These are phyloP conservation scores for Gentiana macrophylla DNA, from an alignment of 257 asterid species.

Conservation along the genomic window DNA sequence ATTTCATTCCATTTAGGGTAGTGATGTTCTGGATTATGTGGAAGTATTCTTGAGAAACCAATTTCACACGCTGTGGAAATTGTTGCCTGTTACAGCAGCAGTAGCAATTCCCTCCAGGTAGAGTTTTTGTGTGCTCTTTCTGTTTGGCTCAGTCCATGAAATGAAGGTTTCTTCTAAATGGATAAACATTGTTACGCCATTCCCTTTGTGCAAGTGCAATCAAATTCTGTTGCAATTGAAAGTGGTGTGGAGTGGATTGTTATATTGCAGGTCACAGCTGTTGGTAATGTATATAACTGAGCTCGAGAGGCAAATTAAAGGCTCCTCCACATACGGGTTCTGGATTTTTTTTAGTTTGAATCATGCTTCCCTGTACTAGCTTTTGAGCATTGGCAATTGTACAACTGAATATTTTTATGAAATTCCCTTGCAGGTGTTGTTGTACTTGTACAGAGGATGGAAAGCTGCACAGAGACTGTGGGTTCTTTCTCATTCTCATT, in stretches of 20 bases:
- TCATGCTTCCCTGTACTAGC: constrained; percentile 3
- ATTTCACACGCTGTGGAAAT: constrained; percentile 39
- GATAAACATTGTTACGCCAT: background rate
- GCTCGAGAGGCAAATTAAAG: constrained; percentile 46
- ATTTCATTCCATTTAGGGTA: constrained; percentile 32
- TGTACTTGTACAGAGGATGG: constrained; percentile 37
- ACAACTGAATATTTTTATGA: constrained; percentile 3
- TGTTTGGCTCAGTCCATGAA: too few species aligned
- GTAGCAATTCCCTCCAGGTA: constrained; percentile 70
- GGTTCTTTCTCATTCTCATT: constrained; percentile 16
- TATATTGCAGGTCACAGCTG: constrained; percentile 51
- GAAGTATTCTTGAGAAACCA: constrained; percentile 40
- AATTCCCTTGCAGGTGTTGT: constrained; percentile 40
- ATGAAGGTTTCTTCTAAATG: constrained; percentile 6
- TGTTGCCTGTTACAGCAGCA: constrained; percentile 67
- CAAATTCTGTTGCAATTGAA: too few species aligned
- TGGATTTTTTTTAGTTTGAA: constrained; percentile 4
- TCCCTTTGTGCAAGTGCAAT: too few species aligned
- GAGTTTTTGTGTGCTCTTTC: too few species aligned
- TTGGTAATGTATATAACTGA: constrained; percentile 49
- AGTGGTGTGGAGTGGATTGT: background rate
- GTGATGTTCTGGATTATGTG: constrained; percentile 32
- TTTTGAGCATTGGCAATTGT: background rate
- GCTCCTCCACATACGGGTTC: constrained; percentile 42
- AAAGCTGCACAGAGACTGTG: constrained; percentile 51